phyloP scores from a whole-genome alignment of 2,329 filamentous ascomycete genomes.

The Neofusicoccum laricinum region DNA sequence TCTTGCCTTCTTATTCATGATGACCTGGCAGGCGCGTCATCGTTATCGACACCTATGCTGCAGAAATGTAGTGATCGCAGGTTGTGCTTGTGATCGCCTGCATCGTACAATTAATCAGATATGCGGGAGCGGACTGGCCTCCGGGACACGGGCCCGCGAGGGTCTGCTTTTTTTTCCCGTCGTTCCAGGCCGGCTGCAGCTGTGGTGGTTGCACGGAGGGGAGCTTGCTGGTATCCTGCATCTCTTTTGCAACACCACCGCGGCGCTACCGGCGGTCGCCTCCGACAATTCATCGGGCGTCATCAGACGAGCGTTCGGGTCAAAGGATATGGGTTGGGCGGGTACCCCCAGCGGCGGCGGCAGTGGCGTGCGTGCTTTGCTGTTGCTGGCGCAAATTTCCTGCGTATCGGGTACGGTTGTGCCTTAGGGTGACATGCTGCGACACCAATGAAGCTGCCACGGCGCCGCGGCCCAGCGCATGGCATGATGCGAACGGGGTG shows the following conservation, averaged over 20 bases:
- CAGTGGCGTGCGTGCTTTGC: neutral
- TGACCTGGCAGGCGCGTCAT: neutral
- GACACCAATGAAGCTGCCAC: slow-evolving; percentile 2
- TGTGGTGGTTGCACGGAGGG: neutral
- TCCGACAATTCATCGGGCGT: slow-evolving; percentile 7
- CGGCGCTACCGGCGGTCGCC: slow-evolving; percentile 1
- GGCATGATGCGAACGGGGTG: neutral
- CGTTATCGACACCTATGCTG: neutral
- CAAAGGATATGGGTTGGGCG: neutral
- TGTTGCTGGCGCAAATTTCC: neutral
- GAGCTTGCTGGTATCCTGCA: neutral
- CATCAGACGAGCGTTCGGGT: neutral
- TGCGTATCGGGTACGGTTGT: neutral
- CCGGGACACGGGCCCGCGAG: neutral
- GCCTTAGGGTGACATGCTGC: slow-evolving; percentile 1
- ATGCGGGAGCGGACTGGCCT: neutral
- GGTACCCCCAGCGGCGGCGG: neutral
- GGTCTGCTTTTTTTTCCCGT: neutral
- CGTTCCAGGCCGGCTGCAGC: neutral
- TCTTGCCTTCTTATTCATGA: neutral
- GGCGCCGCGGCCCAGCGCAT: neutral
- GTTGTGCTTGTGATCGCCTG: too few relatives aligned
- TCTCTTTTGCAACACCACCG: neutral
- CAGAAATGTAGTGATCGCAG: neutral
- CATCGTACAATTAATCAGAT: neutral